Conservation (phyloP, 164 flowering plant genomes). For the Cinnamomum micranthum region DNA sequence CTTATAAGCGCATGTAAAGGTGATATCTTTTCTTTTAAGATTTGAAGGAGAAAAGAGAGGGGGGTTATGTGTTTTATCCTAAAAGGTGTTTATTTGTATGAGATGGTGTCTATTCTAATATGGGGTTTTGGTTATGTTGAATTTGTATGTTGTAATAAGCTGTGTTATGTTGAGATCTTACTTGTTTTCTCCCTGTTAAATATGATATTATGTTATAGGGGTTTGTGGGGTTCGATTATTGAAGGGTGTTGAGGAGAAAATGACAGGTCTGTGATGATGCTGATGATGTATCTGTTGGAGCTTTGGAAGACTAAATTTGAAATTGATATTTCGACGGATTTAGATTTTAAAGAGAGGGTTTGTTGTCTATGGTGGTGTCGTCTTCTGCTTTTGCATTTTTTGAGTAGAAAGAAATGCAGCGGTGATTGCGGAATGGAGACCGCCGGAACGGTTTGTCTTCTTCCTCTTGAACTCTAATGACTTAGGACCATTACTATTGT, state of each 20-base stretch:
- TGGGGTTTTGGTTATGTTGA: background rate
- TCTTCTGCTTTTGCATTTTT: background rate
- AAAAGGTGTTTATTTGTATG: background rate
- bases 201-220: background rate
- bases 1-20: background rate
- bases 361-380: background rate
- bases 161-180: background rate
- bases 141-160: background rate
- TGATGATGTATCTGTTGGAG: background rate
- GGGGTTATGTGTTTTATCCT: background rate
- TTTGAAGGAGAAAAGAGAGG: background rate
- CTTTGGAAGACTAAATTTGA: background rate
- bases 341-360: background rate
- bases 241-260: too few species aligned
- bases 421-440: background rate
- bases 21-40: background rate
- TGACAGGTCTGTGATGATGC: background rate
- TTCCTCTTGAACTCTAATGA: background rate
- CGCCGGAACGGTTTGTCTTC: background rate
- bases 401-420: background rate
- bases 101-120: background rate
- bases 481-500: too few species aligned
- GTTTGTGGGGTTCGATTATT: too few species aligned
- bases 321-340: background rate
- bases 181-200: background rate